Conservation (phyloP, 2,329 filamentous ascomycete genomes). For the Diaporthe humulicola region DNA sequence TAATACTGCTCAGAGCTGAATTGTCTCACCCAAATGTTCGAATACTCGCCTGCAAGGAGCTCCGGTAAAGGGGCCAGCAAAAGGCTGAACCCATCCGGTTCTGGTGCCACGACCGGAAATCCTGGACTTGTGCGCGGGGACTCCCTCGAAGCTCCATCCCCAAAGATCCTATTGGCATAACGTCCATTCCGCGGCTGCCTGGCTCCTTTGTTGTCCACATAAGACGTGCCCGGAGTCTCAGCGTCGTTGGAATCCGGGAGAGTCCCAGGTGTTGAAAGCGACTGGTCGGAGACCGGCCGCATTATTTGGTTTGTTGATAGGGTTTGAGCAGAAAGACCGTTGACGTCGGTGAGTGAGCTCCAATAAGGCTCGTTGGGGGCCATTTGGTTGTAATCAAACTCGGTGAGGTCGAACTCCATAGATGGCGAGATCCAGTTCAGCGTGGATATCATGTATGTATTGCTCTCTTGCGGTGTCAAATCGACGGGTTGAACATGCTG, state of each 20-base stretch:
- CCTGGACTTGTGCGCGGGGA: neutral
- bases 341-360: conserved; percentile 16
- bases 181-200: conserved; percentile 32
- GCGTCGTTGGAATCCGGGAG: neutral
- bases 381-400: conserved; percentile 31
- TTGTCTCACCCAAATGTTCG: neutral
- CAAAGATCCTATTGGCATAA: conserved; percentile 32
- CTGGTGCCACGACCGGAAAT: neutral
- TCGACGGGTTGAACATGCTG: conserved; percentile 5
- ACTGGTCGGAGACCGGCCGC: neutral
- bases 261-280: neutral
- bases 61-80: neutral
- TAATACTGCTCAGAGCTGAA: conserved; percentile 27
- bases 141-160: neutral
- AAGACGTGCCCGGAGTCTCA: conserved; percentile 19
- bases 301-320: neutral
- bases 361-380: conserved; percentile 31
- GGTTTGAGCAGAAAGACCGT: neutral
- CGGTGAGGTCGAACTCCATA: conserved; percentile 32
- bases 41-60: neutral
- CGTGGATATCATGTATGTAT: conserved; percentile 34
- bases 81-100: conserved; percentile 13
- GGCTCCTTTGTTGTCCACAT: conserved; percentile 35
- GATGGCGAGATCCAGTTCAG: conserved; percentile 36
- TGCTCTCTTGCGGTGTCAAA: neutral